Base-by-base conservation (phyloP, 1,284 basidiomycete species). In the Heterobasidion occidentale region DNA sequence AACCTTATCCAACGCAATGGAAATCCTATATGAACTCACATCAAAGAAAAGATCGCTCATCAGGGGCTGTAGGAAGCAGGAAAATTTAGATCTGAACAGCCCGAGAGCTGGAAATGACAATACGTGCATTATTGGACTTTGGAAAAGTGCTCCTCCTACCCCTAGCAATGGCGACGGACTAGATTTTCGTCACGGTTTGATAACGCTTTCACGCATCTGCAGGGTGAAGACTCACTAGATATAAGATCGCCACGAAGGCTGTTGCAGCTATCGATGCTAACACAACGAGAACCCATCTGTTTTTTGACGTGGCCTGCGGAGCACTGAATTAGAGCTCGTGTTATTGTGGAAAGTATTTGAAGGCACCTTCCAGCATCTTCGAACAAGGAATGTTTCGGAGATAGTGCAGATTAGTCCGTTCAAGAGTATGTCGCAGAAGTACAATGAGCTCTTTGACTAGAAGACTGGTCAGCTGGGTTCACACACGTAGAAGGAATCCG, bases 311-410 rank as follows among this genome's bases (percentile, higher is more conserved):
- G 62, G 77, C 67, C 79, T 81, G 54, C 20, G 17, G 27, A n/a
- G 35, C 47, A 6, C 15, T 11, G 42, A 20, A 46, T n/a, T 17
- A 34, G 46, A 33, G 46, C 42, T 27, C 27, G 27, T 27, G 27
- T 27, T 27, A 5, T 27, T 1, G 27, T 27, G 1, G 27, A 27
- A 27, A 27, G 27, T 27, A 27, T 5, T 27, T 27, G 4, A 27
- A 27, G 27, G 27, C 27, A 77, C 80, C 71, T 76, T 78, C 75
- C 77, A 80, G 56, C 78, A 79, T 54, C 75, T 67, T 34, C 71
- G 67, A 35, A 80, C 73, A 48, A 77, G 75, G 59, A 75, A 80
- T 1, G 66, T 65, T 62, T 80, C 73, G 60, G 77, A 79, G 19
- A 77, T 54, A 42, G 70, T 66, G 62, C 74, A 77, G 38, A 80